Evolutionary conservation across 148 eudicot genomes (phyloP), one percentile per base, ranked within the genome.

Genomic region (Camellia japonica): DNA sequence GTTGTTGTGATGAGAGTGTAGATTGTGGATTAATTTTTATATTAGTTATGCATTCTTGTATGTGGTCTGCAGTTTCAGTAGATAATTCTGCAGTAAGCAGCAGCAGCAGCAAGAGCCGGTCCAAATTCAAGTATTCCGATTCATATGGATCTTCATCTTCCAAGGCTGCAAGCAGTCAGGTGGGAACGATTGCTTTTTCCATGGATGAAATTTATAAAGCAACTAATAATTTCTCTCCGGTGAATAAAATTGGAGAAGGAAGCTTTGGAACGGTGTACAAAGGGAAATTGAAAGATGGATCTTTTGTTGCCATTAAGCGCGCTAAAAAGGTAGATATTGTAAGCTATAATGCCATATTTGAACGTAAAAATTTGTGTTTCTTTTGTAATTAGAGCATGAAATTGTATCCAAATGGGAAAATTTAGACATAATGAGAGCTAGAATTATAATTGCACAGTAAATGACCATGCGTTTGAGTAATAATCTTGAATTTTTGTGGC

Each of bases 261-360:
- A 91, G 91, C 13, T 90, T 90, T 78, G 92, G 93, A 54, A 86
- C 85, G 8, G 97, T 93, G 38, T 93, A 88, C 77, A 91, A 82
- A 83, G 97, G 88, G 0, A 88, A 76, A 80, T 84, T 93, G 68
- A 88, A 72, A 68, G 87, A 89, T 86, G 93, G 95, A 77, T 72
- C 88, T 15, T 14, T 87, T 71, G 90, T 93, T 72, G 97, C 97
- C 1, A 52, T 93, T 18, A 93, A 93, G 73, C 90, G 97, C 30
- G 91, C 92, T 51, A 91, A 83, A 76, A 89, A 85, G 88, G 97
- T 91, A 87, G 71, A 58, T 30, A 30, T 30, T 30, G 52, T 7
- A 49, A 49, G 52, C 52, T 49, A 49, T 2, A 49, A 49, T 49
- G 52, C 52, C 52, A 49, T 49, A 4, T 49, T 7, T 49, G 52